Evolutionary conservation across 345 rosid genomes (phyloP).

Genomic region (Moringa oleifera): DNA sequence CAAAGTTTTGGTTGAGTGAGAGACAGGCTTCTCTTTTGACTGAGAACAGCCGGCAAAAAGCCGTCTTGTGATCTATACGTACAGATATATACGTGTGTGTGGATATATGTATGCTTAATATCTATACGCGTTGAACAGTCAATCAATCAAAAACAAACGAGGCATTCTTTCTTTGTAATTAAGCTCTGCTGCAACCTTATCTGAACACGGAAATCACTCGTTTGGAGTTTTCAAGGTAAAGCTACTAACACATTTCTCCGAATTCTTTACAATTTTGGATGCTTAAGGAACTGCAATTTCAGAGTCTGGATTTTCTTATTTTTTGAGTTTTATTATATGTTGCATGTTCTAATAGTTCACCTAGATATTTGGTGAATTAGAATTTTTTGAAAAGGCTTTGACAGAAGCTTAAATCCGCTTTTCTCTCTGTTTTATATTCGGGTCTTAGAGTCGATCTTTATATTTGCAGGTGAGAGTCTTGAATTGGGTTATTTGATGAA

Average conservation of each 20-base stretch:
- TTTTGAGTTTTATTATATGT: neutral
- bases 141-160: slow-evolving; percentile 1
- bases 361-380: slow-evolving; percentile 23
- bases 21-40: no score
- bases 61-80: neutral
- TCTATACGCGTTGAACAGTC: slow-evolving; percentile 38
- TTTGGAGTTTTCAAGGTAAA: neutral
- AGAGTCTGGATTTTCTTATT: no score
- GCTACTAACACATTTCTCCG: neutral
- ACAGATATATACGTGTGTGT: no score
- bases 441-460: no score
- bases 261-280: no score
- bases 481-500: slow-evolving; percentile 20
- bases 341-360: slow-evolving; percentile 10
- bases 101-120: neutral
- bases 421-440: neutral
- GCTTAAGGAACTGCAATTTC: neutral
- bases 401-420: neutral
- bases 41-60: neutral
- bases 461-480: neutral
- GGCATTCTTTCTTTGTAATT: slow-evolving; percentile 14
- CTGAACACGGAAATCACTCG: neutral
- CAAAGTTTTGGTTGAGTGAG: neutral
- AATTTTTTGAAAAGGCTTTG: slow-evolving; percentile 3
- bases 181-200: neutral